Evolutionary conservation across 2,329 filamentous ascomycete species (phyloP).

Genomic region (Tolypocladium pustulatum): DNA sequence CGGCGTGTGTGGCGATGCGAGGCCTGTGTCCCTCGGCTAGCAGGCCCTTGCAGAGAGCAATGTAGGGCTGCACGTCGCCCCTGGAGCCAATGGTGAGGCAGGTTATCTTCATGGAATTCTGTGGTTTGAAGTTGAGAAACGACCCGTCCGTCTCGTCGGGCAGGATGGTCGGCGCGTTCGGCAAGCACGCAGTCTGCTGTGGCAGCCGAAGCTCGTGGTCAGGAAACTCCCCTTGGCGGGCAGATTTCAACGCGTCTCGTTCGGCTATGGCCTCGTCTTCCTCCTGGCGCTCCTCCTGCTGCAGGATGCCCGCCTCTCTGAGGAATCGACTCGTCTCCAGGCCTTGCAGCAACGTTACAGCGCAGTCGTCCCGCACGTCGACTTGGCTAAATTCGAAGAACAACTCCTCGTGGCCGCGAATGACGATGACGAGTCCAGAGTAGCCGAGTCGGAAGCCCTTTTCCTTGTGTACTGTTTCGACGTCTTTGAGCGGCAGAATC

Average conservation of each 20-base stretch:
- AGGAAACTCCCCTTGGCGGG: constrained; percentile 44
- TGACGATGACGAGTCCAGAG: constrained; percentile 82
- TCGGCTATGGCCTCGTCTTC: constrained; percentile 71
- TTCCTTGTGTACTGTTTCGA: constrained; percentile 89
- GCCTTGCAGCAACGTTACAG: constrained; percentile 66
- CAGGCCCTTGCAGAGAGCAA: constrained; percentile 86
- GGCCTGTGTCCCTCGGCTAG: constrained; percentile 77
- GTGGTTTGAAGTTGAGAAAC: constrained; percentile 82
- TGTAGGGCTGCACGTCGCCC: constrained; percentile 95
- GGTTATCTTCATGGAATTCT: constrained; percentile 69
- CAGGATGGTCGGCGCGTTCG: constrained; percentile 62
- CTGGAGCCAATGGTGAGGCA: constrained; percentile 93
- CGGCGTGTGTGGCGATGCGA: constrained; percentile 81
- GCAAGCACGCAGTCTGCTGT: constrained; percentile 30
- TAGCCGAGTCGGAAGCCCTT: constrained; percentile 91
- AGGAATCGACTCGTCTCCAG: constrained; percentile 64
- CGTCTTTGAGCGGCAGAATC: constrained; percentile 79
- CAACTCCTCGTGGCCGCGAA: constrained; percentile 86
- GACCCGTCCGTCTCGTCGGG: constrained; percentile 87
- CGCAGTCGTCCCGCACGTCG: constrained; percentile 79
- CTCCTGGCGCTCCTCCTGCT: constrained; percentile 57
- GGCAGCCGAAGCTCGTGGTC: constrained; percentile 42
- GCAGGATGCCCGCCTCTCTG: constrained; percentile 57
- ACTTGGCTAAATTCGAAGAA: constrained; percentile 85
- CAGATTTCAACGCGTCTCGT: constrained; percentile 68